phyloP scores from a whole-genome alignment of 2,329 filamentous ascomycete species.

The Neonectria faginata region DNA sequence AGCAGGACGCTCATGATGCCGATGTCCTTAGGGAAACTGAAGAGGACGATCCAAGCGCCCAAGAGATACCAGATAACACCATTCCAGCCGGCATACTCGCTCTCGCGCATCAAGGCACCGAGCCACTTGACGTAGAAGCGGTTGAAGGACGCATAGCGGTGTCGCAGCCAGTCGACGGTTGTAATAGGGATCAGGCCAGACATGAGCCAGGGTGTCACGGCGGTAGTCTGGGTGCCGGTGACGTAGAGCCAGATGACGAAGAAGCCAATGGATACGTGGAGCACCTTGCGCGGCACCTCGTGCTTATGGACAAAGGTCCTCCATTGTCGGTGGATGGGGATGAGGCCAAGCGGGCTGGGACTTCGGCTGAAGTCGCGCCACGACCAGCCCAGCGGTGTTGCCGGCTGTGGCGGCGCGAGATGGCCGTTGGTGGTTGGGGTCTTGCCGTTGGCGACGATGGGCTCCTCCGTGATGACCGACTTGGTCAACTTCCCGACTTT shows the following conservation, averaged over 20 bases:
- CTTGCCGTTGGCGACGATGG: conserved; percentile 48
- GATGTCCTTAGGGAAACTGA: conserved; percentile 92
- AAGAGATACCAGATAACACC: conserved; percentile 97
- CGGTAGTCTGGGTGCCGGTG: conserved; percentile 77
- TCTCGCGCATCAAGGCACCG: conserved; percentile 96
- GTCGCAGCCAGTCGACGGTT: conserved; percentile 82
- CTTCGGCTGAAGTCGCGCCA: conserved; percentile 92
- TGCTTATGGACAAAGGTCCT: conserved; percentile 93
- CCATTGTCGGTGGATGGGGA: conserved; percentile 95
- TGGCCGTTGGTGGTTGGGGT: conserved; percentile 67
- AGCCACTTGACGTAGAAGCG: conserved; percentile 85
- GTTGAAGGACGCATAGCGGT: conserved; percentile 85
- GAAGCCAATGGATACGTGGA: conserved; percentile 98
- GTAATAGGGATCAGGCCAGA: conserved; percentile 85
- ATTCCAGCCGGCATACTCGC: conserved; percentile 93
- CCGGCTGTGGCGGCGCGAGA: conserved; percentile 74
- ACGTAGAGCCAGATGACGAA: conserved; percentile 88
- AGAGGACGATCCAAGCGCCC: conserved; percentile 86
- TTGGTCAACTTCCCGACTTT: conserved; percentile 45
- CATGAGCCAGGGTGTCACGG: conserved; percentile 88
- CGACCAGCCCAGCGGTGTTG: conserved; percentile 72
- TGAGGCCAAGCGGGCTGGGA: conserved; percentile 91
- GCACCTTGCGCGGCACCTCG: conserved; percentile 91
- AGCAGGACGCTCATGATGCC: conserved; percentile 89
- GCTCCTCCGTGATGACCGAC: conserved; percentile 36